phyloP scores from a whole-genome alignment of 495 filamentous ascomycete genomes.

The Penicillium roqueforti region DNA sequence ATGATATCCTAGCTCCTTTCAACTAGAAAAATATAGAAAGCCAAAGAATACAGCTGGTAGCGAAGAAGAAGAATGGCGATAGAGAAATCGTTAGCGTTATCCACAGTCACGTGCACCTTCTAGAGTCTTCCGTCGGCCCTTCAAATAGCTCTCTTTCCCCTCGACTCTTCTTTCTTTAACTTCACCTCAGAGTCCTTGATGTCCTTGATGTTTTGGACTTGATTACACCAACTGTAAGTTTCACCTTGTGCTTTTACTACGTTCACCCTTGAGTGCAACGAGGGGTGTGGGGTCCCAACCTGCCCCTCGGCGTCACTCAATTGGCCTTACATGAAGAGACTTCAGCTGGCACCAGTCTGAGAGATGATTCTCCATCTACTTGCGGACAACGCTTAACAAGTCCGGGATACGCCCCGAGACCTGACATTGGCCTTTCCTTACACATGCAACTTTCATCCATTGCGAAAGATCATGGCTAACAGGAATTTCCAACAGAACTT shows the following conservation, averaged over 20 bases:
- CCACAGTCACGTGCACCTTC: constrained; percentile 37
- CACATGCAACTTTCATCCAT: constrained; percentile 5
- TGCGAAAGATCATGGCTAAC: background rate
- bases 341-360: constrained; percentile 52
- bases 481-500: constrained; percentile 8
- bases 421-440: constrained; percentile 29
- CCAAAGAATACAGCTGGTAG: background rate
- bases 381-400: constrained; percentile 40
- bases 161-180: constrained; percentile 4
- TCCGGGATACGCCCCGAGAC: constrained; percentile 43
- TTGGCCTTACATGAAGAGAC: constrained; percentile 42
- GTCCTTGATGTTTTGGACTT: constrained; percentile 3
- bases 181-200: constrained; percentile 9
- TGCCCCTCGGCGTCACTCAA: constrained; percentile 3
- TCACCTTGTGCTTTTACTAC: constrained; percentile 1
- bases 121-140: constrained; percentile 43
- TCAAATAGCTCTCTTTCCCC: constrained; percentile 23
- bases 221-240: constrained; percentile 24
- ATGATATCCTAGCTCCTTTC: too few species aligned
- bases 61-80: background rate
- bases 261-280: background rate
- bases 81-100: constrained; percentile 3
- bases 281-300: background rate
- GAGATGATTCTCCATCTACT: constrained; percentile 27
- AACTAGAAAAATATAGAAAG: too few species aligned